Evolutionary conservation across 768 basidiomycete genomes (phyloP), one percentile per base, ranked within the genome.

Genomic region (Tulasnella sp.): DNA sequence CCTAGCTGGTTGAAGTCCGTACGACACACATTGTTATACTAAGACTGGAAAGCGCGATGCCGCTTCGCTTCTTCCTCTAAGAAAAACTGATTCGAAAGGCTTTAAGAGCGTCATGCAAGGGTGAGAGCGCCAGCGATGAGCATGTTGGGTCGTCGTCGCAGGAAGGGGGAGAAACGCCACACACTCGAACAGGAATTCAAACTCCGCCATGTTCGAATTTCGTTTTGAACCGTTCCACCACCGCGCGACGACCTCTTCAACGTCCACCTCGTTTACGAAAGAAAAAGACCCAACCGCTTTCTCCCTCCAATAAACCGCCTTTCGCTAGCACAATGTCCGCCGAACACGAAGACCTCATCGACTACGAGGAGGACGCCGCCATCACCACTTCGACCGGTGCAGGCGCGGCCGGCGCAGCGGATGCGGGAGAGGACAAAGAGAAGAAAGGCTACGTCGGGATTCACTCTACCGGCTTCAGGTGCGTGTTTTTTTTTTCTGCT

Each of bases 401-500:
- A 40, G 82, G 82, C 59, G 79, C 83, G 36, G 82, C 81, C 29
- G 76, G 81, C 41, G 80, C 82, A 62, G 85, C 82, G 72, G 73
- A 78, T 69, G 80, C 77, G 65, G 88, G 86, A 42, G 81, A 81
- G 62, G 90, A 89, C 77, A 93, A 91, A 81, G 91, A 92, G 77
- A 94, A 94, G 86, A 96, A 95, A 87, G 97, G 96, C 81, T 98
- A 96, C 79, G 96, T 97, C 74, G 97, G 97, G 36, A 98, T 99
- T 78, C 97, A 99, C 84, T 95, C 95, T n/a, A 99, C 97, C 75
- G 97, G 97, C 73, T 99, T 99, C 83, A 88, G 97, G 95, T 95
- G 72, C 72, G 87, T 79, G n/a, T n/a, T n/a, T n/a, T n/a, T n/a
- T n/a, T n/a, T n/a, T n/a, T n/a, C n/a, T n/a, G n/a, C n/a, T n/a